Percentiles rank a stretch among this genome's conserved stretches.
phyloP scores from a whole-genome alignment of 1,139 yeast genomes.

The Magnusiomyces paraingens region DNA sequence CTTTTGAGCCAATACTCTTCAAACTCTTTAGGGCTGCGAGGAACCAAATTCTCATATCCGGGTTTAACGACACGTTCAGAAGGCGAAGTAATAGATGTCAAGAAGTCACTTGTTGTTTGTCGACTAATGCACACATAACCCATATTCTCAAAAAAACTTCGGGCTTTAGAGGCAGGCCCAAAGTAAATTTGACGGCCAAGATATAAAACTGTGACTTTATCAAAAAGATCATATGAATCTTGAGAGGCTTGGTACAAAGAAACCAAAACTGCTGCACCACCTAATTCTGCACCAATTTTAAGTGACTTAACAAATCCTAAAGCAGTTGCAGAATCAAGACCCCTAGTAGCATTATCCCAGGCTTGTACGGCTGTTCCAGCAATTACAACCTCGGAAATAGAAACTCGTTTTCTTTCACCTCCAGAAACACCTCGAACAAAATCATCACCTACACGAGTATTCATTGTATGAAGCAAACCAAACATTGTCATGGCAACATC shows the following conservation, averaged over 20 bases:
- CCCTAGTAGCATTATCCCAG: slow-evolving; percentile 74
- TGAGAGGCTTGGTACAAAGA: slow-evolving; percentile 83
- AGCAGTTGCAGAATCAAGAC: slow-evolving; percentile 70
- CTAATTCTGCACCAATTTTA: slow-evolving; percentile 53
- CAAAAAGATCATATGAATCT: slow-evolving; percentile 68
- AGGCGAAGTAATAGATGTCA: slow-evolving; percentile 74
- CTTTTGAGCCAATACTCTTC: slow-evolving; percentile 61
- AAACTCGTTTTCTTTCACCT: slow-evolving; percentile 79
- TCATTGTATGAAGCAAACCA: slow-evolving; percentile 61
- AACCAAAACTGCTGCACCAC: slow-evolving; percentile 59
- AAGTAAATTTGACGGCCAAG: slow-evolving; percentile 73
- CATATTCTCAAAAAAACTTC: slow-evolving; percentile 53
- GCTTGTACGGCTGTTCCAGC: slow-evolving; percentile 58
- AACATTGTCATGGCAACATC: slow-evolving; percentile 67
- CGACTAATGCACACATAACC: slow-evolving; percentile 69
- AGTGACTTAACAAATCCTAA: slow-evolving; percentile 67
- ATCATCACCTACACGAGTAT: slow-evolving; percentile 67
- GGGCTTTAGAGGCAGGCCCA: slow-evolving; percentile 58
- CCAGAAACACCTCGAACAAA: slow-evolving; percentile 76
- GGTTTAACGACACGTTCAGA: slow-evolving; percentile 49
- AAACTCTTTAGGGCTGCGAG: slow-evolving; percentile 64
- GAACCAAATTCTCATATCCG: slow-evolving; percentile 59
- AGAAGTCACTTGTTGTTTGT: slow-evolving; percentile 77
- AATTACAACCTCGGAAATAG: slow-evolving; percentile 64
- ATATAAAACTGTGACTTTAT: slow-evolving; percentile 65